phyloP scores from a whole-genome alignment of 2,329 filamentous ascomycete genomes.

The Cylindrodendrum hubeiense region DNA sequence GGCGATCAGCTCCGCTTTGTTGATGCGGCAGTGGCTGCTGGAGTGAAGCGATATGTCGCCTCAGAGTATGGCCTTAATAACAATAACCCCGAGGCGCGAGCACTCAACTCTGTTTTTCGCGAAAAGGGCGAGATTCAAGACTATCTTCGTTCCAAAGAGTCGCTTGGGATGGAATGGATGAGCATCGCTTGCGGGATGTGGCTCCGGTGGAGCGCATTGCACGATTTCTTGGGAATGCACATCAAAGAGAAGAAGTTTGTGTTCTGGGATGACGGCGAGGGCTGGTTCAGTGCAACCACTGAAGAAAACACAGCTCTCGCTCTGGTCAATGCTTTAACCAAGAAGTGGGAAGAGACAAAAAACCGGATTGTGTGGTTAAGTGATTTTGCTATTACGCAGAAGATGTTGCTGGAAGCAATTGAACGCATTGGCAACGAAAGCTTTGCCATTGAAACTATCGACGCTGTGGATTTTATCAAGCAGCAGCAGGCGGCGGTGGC shows the following conservation, averaged over 20 bases:
- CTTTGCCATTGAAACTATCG: conserved; percentile 41
- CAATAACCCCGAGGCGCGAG: conserved; percentile 23
- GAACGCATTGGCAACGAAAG: conserved; percentile 63
- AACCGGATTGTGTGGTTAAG: conserved; percentile 49
- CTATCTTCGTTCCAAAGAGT: conserved; percentile 37
- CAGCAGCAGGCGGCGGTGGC: conserved; percentile 44
- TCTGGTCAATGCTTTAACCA: conserved; percentile 43
- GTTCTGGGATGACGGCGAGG: conserved; percentile 50
- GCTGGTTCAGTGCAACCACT: conserved; percentile 48
- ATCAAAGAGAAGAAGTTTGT: conserved; percentile 11
- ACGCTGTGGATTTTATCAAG: conserved; percentile 42
- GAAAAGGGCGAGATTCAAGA: conserved; percentile 33
- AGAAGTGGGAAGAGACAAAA: conserved; percentile 46
- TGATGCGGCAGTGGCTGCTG: conserved; percentile 63
- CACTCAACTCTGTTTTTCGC: conserved; percentile 27
- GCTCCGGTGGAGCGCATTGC: conserved; percentile 12
- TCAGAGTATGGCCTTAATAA: conserved; percentile 59
- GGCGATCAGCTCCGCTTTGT: conserved; percentile 61
- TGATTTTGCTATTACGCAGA: conserved; percentile 49
- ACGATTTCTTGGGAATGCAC: conserved; percentile 14
- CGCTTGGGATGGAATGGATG: conserved; percentile 28
- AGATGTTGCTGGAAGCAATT: conserved; percentile 57
- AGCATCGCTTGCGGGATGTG: conserved; percentile 19
- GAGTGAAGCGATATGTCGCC: conserved; percentile 65
- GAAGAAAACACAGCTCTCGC: conserved; percentile 50